Percentiles rank a stretch among this genome's conserved stretches.
phyloP scores from a whole-genome alignment of 306 rosid genomes.

The Hippophae tibetana region DNA sequence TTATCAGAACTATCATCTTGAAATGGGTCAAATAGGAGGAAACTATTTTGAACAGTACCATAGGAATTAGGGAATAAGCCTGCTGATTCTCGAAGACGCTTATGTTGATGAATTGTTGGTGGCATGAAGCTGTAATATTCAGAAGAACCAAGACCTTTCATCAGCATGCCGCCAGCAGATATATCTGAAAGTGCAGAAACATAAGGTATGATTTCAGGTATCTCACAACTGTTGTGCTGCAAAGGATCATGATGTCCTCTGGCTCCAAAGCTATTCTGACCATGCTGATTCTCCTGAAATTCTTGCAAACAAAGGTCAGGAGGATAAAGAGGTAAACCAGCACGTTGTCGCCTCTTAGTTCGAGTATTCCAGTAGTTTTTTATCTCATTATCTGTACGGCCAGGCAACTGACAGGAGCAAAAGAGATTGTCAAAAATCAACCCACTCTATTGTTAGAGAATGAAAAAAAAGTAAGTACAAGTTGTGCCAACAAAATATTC shows the following conservation, averaged over 20 bases:
- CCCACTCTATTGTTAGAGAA: neutral
- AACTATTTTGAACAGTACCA: constrained; percentile 32
- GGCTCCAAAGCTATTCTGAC: constrained; percentile 33
- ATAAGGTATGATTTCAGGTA: constrained; percentile 50
- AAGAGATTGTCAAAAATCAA: constrained; percentile 18
- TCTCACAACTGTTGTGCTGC: constrained; percentile 39
- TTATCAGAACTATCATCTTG: constrained; percentile 35
- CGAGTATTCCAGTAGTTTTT: constrained; percentile 99
- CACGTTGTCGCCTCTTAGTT: constrained; percentile 78
- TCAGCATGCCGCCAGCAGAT: constrained; percentile 32
- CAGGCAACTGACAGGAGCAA: constrained; percentile 64
- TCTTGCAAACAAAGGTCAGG: constrained; percentile 59
- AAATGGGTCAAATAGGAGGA: constrained; percentile 38
- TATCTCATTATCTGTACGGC: constrained; percentile 98
- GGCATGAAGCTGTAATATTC: constrained; percentile 42
- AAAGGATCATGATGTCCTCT: constrained; percentile 35
- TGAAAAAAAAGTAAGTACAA: too few species aligned
- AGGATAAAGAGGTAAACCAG: constrained; percentile 91
- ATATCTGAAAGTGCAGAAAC: constrained; percentile 43
- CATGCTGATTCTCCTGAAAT: constrained; percentile 41
- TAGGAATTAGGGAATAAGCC: constrained; percentile 39
- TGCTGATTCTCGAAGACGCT: constrained; percentile 55
- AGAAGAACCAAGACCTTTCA: constrained; percentile 57
- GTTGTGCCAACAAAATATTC: neutral
- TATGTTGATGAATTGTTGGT: constrained; percentile 46